Base-by-base conservation (phyloP, 2,329 filamentous ascomycete genomes). In the Aureobasidium sp. region DNA sequence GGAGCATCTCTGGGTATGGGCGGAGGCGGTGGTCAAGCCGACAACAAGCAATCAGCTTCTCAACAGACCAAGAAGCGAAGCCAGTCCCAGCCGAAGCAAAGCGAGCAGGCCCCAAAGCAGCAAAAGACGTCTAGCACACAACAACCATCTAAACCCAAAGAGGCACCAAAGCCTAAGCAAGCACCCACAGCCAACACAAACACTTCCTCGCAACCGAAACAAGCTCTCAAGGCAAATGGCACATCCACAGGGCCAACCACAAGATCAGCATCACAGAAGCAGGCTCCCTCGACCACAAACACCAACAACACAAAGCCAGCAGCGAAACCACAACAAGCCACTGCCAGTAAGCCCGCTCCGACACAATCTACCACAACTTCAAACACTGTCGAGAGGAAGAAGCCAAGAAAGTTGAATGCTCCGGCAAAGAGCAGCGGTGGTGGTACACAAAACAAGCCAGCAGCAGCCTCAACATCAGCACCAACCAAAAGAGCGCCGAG, bases 1-100 rank as follows among this genome's bases (percentile, higher is more conserved):
- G 71, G 70, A 13, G 70, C 69, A 37, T 69, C 70, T 7, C 53
- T 73, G 51, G 66, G 65, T 44, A 62, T 63, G 50, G 62, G 69
- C 59, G 65, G 63, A 9, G 56, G 65, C 43, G 34, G 24, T 5
- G 37, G 52, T 3, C 32, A 27, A 24, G 27, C 20, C n/a, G 13
- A 27, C 6, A 46, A n/a, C 46, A 26, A 44, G 17, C 52, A 44
- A 27, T 9, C 52, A 60, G 65, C 15, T 37, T 53, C 26, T 17
- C 37, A 65, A 15, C 62, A 61, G 53, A 29, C 66, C 48, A 24
- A 63, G 55, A 55, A 68, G 34, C 36, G 59, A 43, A 34, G 51
- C 15, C 47, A 64, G 24, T 24, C 39, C 1, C 56, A 63, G 51
- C 47, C 39, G 10, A 64, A 67, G 44, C 50, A 52, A 46, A 36